A percentile compares a stretch with the other conserved stretches of the same genome.
Evolutionary conservation across 768 basidiomycete species (phyloP).

Genomic region (Amyloporia xantha): DNA sequence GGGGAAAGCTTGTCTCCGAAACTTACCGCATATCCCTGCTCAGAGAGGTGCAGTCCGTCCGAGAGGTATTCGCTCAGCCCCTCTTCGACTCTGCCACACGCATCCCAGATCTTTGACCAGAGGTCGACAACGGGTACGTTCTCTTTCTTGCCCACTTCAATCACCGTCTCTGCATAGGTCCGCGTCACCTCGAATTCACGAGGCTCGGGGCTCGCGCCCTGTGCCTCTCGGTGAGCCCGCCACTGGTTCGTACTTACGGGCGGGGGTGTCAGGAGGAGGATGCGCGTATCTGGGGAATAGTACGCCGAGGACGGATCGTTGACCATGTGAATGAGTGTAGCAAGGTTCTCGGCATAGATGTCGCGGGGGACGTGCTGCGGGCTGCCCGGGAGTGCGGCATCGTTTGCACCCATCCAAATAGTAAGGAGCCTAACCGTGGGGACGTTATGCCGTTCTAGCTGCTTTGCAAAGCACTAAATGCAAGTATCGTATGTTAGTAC

Average conservation of each 20-base stretch:
- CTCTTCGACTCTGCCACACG: conserved; percentile 51
- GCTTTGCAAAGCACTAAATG: conserved; percentile 51
- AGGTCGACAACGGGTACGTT: conserved; percentile 63
- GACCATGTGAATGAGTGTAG: conserved; percentile 53
- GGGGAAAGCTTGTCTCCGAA: too few relatives aligned
- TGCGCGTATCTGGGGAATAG: conserved; percentile 65
- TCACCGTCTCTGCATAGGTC: conserved; percentile 66
- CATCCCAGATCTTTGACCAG: conserved; percentile 68
- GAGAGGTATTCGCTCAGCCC: conserved; percentile 44
- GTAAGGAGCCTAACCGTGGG: conserved; percentile 67
- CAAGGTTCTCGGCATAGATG: conserved; percentile 59
- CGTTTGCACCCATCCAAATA: conserved; percentile 91
- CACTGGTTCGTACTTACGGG: conserved; percentile 67
- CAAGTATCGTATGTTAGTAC: too few relatives aligned
- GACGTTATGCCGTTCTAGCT: conserved; percentile 36
- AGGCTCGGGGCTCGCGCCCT: conserved; percentile 41
- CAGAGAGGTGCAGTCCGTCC: conserved; percentile 80
- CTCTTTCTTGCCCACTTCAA: conserved; percentile 48
- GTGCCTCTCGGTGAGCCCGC: conserved; percentile 36
- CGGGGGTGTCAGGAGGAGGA: conserved; percentile 81
- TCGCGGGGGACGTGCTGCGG: conserved; percentile 72
- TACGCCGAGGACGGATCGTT: conserved; percentile 53
- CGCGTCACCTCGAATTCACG: conserved; percentile 59
- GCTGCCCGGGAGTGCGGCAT: conserved; percentile 61
- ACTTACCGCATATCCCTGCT: conserved; percentile 46